Conservation (phyloP, 1,284 basidiomycete species). For the Malassezia furfur region DNA sequence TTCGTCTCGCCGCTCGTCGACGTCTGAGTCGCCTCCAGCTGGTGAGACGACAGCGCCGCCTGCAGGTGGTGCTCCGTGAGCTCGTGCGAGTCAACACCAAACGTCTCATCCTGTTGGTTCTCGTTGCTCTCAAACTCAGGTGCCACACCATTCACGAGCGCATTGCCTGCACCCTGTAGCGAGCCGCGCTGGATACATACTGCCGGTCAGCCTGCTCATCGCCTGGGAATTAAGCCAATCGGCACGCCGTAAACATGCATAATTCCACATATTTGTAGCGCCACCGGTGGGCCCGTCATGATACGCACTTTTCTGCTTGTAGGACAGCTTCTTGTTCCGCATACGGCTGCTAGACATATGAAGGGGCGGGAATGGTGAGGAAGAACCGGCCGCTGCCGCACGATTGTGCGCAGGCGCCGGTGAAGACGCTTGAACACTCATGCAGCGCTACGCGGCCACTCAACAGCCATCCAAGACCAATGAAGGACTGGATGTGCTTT, state of each 20-base stretch:
- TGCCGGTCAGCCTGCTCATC: constrained; percentile 6
- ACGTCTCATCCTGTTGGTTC: constrained; percentile 33
- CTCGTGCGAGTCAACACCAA: constrained; percentile 41
- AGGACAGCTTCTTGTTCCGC: constrained; percentile 38
- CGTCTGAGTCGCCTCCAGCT: constrained; percentile 31
- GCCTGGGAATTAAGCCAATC: neutral
- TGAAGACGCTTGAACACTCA: constrained; percentile 13
- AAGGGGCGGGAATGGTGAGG: constrained; percentile 4
- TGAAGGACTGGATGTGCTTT: constrained; percentile 20
- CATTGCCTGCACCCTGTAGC: constrained; percentile 32
- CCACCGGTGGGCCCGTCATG: neutral
- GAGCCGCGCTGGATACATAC: constrained; percentile 36
- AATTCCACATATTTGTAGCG: constrained; percentile 5
- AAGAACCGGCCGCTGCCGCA: constrained; percentile 1
- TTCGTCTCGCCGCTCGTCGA: constrained; percentile 15
- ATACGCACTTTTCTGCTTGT: constrained; percentile 35
- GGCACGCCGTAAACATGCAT: neutral
- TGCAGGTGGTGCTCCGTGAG: constrained; percentile 46
- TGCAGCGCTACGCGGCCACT: constrained; percentile 2
- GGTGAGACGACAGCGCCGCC: constrained; percentile 44
- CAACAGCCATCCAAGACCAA: constrained; percentile 19
- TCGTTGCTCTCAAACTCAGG: constrained; percentile 40
- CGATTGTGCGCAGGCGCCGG: constrained; percentile 5
- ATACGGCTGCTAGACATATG: constrained; percentile 33
- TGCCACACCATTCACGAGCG: constrained; percentile 32